Evolutionary conservation across 2,329 filamentous ascomycete species (phyloP).

Genomic region (Aspergillus carbonarius): DNA sequence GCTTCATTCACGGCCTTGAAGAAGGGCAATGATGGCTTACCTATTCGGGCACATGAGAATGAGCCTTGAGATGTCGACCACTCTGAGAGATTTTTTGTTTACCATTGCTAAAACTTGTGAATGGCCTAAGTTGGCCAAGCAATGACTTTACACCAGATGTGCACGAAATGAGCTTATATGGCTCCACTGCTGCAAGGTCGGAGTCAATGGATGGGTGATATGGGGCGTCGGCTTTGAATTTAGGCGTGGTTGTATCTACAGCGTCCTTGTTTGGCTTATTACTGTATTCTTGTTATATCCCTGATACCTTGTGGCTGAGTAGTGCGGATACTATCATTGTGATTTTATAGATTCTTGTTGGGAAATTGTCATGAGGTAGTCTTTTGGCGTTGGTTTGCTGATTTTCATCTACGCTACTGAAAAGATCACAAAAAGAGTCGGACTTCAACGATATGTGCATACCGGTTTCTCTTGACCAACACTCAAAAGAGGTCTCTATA

Average conservation of each 20-base stretch:
- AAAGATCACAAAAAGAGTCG: neutral
- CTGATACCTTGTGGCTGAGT: neutral
- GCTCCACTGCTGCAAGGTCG: neutral
- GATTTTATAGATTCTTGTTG: neutral
- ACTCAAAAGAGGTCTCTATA: no score
- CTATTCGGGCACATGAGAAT: conserved; percentile 5
- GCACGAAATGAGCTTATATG: neutral
- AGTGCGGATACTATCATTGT: neutral
- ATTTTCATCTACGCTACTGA: neutral
- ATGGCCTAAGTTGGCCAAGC: no score
- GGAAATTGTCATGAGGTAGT: neutral
- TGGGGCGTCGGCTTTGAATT: neutral
- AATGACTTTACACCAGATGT: no score
- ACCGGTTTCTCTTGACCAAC: no score
- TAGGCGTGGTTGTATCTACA: neutral
- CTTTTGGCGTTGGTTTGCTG: neutral
- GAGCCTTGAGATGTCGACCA: neutral
- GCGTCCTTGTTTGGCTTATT: neutral
- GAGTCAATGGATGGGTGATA: neutral
- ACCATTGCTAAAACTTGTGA: no score
- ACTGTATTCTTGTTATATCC: neutral
- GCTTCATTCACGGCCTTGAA: neutral
- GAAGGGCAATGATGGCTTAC: neutral
- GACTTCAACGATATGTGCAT: neutral
- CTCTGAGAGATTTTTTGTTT: neutral